Evolutionary conservation across 768 basidiomycete genomes (phyloP).

Genomic region (Hericium erinaceus): DNA sequence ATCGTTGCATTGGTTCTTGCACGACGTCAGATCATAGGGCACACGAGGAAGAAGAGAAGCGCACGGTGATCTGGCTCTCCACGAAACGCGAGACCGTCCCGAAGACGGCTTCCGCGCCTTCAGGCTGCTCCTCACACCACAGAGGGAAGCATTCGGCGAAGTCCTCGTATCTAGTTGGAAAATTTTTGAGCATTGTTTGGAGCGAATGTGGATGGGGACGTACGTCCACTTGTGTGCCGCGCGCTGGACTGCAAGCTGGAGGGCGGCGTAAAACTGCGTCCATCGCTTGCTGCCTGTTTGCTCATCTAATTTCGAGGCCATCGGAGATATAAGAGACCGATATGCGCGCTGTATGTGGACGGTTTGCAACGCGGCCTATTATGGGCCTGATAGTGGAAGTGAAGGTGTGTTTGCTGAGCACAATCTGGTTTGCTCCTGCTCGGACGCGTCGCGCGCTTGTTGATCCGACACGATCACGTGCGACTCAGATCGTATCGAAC

Average conservation of each 20-base stretch:
- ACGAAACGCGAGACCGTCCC: conserved; percentile 65
- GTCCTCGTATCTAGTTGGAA: conserved; percentile 33
- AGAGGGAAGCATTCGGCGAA: conserved; percentile 32
- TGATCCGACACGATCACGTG: too few relatives aligned
- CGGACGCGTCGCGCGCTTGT: too few relatives aligned
- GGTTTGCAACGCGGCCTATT: too few relatives aligned
- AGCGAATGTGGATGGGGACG: conserved; percentile 15
- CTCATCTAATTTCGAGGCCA: conserved; percentile 19
- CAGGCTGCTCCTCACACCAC: conserved; percentile 28
- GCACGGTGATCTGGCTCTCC: conserved; percentile 47
- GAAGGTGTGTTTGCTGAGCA: too few relatives aligned
- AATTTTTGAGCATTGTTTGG: background rate
- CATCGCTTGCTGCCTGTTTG: conserved; percentile 32
- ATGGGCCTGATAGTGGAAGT: too few relatives aligned
- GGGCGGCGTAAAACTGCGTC: conserved; percentile 40
- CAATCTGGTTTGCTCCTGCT: too few relatives aligned
- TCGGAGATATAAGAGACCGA: background rate
- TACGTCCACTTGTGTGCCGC: conserved; percentile 47
- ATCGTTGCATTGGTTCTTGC: conserved; percentile 55
- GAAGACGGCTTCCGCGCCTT: conserved; percentile 24
- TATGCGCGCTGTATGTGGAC: too few relatives aligned
- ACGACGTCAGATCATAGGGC: background rate
- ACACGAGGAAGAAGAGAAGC: background rate
- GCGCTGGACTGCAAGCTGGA: conserved; percentile 44
- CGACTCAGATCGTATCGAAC: too few relatives aligned